Percentiles rank a stretch among this genome's conserved stretches.
Evolutionary conservation across 2,329 filamentous ascomycete genomes (phyloP).

Genomic region (Catunica adiposa): DNA sequence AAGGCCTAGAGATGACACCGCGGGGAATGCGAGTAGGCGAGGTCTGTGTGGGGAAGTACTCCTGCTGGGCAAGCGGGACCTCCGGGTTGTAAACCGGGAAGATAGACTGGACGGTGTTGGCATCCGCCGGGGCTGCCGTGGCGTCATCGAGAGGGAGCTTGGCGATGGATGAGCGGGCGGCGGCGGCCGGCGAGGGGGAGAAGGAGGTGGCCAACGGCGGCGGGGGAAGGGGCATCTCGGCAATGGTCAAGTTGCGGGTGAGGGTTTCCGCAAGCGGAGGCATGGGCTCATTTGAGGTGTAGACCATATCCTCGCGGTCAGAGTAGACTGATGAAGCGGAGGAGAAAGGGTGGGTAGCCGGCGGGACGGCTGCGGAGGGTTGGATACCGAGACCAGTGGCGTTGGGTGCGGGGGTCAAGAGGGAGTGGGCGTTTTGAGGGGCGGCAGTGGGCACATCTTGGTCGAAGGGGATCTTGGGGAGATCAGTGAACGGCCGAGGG

Average conservation of each 20-base stretch:
- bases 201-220: conserved; percentile 4
- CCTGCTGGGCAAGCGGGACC: conserved; percentile 47
- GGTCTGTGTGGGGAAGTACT: conserved; percentile 51
- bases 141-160: conserved; percentile 29
- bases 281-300: conserved; percentile 3
- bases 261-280: background rate
- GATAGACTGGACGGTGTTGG: conserved; percentile 45
- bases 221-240: background rate
- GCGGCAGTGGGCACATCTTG: conserved; percentile 1
- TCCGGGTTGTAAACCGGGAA: conserved; percentile 60
- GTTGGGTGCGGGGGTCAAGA: background rate
- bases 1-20: conserved; percentile 47
- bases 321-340: conserved; percentile 4
- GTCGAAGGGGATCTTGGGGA: conserved; percentile 20
- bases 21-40: conserved; percentile 47
- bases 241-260: background rate
- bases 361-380: conserved; percentile 4
- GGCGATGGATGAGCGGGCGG: conserved; percentile 39
- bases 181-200: conserved; percentile 1
- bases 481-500: conserved; percentile 5
- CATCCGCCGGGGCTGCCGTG: conserved; percentile 6
- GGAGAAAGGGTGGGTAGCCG: conserved; percentile 3
- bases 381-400: background rate
- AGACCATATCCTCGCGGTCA: background rate
- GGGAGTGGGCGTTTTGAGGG: background rate